Evolutionary conservation across 768 basidiomycete species (phyloP).

Genomic region (Boletus huronensis): DNA sequence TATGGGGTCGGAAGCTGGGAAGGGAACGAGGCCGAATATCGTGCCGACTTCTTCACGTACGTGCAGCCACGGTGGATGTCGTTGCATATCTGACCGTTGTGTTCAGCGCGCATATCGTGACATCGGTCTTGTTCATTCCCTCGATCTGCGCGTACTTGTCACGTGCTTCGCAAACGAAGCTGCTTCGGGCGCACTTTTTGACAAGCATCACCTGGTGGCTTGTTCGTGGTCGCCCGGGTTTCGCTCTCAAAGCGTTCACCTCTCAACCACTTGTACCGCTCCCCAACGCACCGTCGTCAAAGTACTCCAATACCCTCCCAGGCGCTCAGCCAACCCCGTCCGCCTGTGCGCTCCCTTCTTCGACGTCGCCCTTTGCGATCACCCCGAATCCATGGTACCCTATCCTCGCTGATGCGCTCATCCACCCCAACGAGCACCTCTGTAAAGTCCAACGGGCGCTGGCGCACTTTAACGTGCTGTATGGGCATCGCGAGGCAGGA

Average conservation of each 20-base stretch:
- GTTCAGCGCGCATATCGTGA: constrained; percentile 64
- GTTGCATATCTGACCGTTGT: constrained; percentile 1
- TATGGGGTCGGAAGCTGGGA: constrained; percentile 60
- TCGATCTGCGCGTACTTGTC: constrained; percentile 48
- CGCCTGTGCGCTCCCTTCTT: constrained; percentile 26
- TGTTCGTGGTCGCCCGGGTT: constrained; percentile 48
- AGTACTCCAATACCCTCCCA: constrained; percentile 23
- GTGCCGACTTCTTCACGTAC: constrained; percentile 66
- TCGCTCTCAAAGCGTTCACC: constrained; percentile 52
- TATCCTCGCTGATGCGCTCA: constrained; percentile 49
- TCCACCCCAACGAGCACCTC: constrained; percentile 57
- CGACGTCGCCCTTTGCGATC: constrained; percentile 33
- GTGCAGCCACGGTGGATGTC: constrained; percentile 23
- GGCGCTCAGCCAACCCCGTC: constrained; percentile 21
- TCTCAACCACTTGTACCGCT: constrained; percentile 26
- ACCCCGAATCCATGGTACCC: constrained; percentile 59
- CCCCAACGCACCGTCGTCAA: constrained; percentile 15
- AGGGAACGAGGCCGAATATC: constrained; percentile 36
- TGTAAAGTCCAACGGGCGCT: constrained; percentile 50
- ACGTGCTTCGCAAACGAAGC: constrained; percentile 51
- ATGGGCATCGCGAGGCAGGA: constrained; percentile 39
- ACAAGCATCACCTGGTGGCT: constrained; percentile 52
- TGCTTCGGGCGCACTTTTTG: constrained; percentile 60
- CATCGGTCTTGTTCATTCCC: constrained; percentile 59
- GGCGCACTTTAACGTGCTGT: constrained; percentile 42